Conservation (phyloP, 768 basidiomycete species). For the Mycena vulgaris region DNA sequence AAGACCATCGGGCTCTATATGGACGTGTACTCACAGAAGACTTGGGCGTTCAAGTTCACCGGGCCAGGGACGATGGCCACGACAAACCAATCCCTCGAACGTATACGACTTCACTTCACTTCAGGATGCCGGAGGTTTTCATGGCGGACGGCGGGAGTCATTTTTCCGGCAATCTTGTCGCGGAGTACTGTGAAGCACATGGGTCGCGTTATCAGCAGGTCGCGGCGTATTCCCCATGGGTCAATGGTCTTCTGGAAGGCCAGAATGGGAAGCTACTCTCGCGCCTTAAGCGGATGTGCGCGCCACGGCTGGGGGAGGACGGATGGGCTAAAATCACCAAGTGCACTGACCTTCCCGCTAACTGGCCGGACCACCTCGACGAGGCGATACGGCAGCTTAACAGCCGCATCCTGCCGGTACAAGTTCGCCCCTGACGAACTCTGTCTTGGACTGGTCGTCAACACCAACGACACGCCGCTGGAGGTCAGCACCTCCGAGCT, state of each 20-base stretch:
- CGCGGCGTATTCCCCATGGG: conserved; percentile 47
- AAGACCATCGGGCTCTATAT: conserved; percentile 19
- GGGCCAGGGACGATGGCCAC: conserved; percentile 3
- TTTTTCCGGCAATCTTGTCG: not conserved
- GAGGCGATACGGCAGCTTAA: conserved; percentile 26
- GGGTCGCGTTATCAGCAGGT: conserved; percentile 5
- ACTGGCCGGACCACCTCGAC: conserved; percentile 47
- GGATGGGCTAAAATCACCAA: conserved; percentile 11
- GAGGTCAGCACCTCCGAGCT: not conserved
- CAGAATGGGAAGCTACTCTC: conserved; percentile 43
- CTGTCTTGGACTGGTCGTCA: conserved; percentile 2
- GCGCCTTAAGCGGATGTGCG: conserved; percentile 39
- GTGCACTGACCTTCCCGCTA: conserved; percentile 28
- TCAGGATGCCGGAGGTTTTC: conserved; percentile 25
- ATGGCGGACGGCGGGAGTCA: conserved; percentile 25
- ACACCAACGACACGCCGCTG: conserved; percentile 8
- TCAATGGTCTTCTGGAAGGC: conserved; percentile 49
- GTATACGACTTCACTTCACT: conserved; percentile 10
- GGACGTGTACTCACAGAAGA: conserved; percentile 28
- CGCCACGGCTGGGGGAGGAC: conserved; percentile 40
- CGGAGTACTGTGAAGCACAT: conserved; percentile 1
- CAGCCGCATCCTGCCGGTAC: conserved; percentile 17
- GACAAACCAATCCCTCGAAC: conserved; percentile 26
- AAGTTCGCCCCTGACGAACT: conserved; percentile 15
- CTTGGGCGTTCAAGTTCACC: conserved; percentile 27